Base-by-base conservation (phyloP, 352 stramenopile genomes). In the Phytophthora europaea region DNA sequence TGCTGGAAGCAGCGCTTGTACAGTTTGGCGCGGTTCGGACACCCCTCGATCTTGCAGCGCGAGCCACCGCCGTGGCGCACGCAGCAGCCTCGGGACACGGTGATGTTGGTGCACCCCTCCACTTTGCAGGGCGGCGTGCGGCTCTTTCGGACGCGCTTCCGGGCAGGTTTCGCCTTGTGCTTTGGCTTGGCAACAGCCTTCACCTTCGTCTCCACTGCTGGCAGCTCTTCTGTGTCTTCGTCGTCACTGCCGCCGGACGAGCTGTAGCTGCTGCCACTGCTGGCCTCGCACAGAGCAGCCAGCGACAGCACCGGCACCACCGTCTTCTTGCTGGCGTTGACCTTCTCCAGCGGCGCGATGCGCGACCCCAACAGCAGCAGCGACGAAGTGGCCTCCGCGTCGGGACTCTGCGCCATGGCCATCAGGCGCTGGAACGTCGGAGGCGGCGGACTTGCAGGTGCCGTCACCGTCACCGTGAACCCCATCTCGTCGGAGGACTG, bases 81-180 rank as follows among this genome's bases (percentile, higher is more conserved):
- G 31, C 83, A 90, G 69, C 79, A 84, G 52, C 81, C 82, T 33
- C 78, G 72, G 23, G 82, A 85, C 9, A 87, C 79, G 13, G 75
- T 76, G 64, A 86, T 85, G 72, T 91, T 91, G 60, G 73, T 82
- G 79, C 85, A 92, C 1, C 76, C 83, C 22, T 87, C 82, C 15
- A 92, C 82, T 48, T 88, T 78, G 65, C 84, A 92, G 22, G 80
- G 82, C n/a, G 82, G 82, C 9, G 80, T 89, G 33, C 82, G 80
- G 9, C 71, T 67, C 75, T 86, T 88, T 20, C 73, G 64, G 6
- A 80, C 51, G 48, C 73, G 73, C 47, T 62, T 72, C 33, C 69
- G 50, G 2, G 23, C 33, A 20, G 40, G 45, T 20, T 72, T 70
- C 6, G 52, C 20, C 22, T 73, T 69, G 18, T 18, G 34, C 56